A percentile compares a stretch with the other conserved stretches of the same genome.
Conservation (phyloP, 1,284 basidiomycete genomes). For the Porodaedalea pini region DNA sequence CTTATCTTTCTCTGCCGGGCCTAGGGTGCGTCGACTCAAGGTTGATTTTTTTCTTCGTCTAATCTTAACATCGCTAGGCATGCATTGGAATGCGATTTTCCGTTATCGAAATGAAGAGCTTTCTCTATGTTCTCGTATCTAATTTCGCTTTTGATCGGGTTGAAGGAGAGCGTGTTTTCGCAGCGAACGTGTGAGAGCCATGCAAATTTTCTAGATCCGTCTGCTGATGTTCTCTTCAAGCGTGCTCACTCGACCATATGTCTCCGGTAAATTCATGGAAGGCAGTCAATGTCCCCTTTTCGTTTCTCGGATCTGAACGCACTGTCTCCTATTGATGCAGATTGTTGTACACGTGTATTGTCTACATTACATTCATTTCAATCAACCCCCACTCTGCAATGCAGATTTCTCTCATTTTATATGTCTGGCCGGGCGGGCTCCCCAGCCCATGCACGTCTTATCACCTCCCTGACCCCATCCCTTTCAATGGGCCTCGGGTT, state of each 20-base stretch:
- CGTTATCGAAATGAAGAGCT: conserved; percentile 74
- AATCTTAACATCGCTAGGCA: conserved; percentile 42
- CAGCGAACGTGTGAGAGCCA: conserved; percentile 63
- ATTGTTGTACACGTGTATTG: not conserved
- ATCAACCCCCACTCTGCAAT: not conserved
- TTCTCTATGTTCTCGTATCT: conserved; percentile 65
- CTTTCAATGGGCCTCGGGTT: conserved; percentile 42
- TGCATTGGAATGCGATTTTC: conserved; percentile 79
- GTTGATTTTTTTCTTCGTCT: conserved; percentile 2
- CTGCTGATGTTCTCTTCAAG: conserved; percentile 33
- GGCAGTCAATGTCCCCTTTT: conserved; percentile 68
- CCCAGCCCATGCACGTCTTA: conserved; percentile 26
- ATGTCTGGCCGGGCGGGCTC: conserved; percentile 23
- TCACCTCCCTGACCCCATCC: conserved; percentile 30
- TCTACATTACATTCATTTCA: not conserved
- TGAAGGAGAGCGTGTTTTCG: conserved; percentile 54
- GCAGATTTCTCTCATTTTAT: conserved; percentile 7
- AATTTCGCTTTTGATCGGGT: conserved; percentile 55
- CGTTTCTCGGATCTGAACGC: conserved; percentile 35
- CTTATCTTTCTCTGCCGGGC: conserved; percentile 74
- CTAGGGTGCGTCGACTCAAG: conserved; percentile 50
- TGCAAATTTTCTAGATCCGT: not conserved
- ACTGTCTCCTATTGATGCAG: not conserved
- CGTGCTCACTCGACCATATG: conserved; percentile 68
- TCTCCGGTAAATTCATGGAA: conserved; percentile 53